Conservation (phyloP, 352 stramenopile genomes). For the Phytophthora pseudosyringae region DNA sequence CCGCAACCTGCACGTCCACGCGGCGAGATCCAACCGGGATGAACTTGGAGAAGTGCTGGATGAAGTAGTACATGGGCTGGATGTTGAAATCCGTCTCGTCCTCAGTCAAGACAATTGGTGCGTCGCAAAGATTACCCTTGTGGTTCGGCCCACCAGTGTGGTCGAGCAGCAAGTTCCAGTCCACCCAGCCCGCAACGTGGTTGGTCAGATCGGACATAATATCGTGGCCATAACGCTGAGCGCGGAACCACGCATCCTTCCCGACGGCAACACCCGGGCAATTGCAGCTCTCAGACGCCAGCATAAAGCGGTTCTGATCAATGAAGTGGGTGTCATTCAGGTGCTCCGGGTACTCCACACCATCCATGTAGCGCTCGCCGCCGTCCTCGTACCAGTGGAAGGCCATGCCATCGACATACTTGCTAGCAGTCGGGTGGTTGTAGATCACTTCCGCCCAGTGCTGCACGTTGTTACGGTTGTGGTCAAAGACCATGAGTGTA, state of each 20-base stretch:
- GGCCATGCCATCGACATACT: constrained; percentile 91
- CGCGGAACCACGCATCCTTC: constrained; percentile 78
- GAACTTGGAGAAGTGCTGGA: constrained; percentile 90
- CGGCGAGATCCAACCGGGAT: constrained; percentile 68
- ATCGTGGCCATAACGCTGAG: constrained; percentile 87
- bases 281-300: constrained; percentile 76
- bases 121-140: constrained; percentile 77
- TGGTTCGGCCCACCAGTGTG: constrained; percentile 91
- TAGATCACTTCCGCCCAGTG: constrained; percentile 78
- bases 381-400: constrained; percentile 90
- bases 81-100: constrained; percentile 62
- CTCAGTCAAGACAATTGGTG: constrained; percentile 76
- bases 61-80: constrained; percentile 90
- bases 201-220: constrained; percentile 92
- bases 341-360: constrained; percentile 73
- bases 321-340: constrained; percentile 83
- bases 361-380: constrained; percentile 66
- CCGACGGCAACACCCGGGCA: constrained; percentile 68
- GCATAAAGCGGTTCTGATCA: constrained; percentile 62
- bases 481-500: constrained; percentile 92
- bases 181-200: constrained; percentile 85
- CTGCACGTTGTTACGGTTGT: constrained; percentile 84
- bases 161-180: constrained; percentile 93
- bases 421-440: constrained; percentile 52
- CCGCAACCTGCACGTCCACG: constrained; percentile 53